Conservation (phyloP, 768 basidiomycete genomes). For the Lentinula aciculospora region DNA sequence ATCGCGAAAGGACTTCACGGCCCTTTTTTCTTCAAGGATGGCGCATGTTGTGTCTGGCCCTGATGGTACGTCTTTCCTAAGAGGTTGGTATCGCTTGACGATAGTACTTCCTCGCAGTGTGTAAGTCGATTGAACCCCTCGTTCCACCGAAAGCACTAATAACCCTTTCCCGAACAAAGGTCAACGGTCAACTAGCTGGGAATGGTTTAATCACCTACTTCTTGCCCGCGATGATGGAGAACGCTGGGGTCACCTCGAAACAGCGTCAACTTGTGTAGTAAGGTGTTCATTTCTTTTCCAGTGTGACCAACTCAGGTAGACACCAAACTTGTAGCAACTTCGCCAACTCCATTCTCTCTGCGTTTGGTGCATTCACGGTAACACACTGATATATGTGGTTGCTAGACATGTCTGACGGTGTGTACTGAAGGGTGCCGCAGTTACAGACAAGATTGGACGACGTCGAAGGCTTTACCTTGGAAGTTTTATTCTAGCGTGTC, state of each 20-base stretch:
- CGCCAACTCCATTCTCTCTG: constrained; percentile 20
- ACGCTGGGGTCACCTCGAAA: constrained; percentile 17
- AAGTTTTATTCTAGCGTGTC: constrained; percentile 14
- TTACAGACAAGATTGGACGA: constrained; percentile 18
- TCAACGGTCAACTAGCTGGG: constrained; percentile 21
- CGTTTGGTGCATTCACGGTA: constrained; percentile 18
- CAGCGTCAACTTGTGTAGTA: constrained; percentile 20
- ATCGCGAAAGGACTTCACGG: too few species aligned
- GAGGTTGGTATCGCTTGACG: too few species aligned
- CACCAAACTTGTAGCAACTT: constrained; percentile 14
- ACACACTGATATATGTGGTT: background rate
- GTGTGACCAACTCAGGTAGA: background rate
- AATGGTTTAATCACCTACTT: constrained; percentile 22
- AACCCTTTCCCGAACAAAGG: background rate
- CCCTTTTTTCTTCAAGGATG: constrained; percentile 10
- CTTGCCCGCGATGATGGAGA: constrained; percentile 17
- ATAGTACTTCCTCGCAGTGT: background rate
- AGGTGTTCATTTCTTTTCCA: background rate
- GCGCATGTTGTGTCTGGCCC: constrained; percentile 18
- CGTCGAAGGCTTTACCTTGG: constrained; percentile 18
- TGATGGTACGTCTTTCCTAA: constrained; percentile 14
- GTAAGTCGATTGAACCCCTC: background rate
- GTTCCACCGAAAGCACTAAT: background rate
- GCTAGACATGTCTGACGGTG: background rate
- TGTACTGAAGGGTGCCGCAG: constrained; percentile 13